Evolutionary conservation across 768 basidiomycete species (phyloP).

Genomic region (Tremella yokohamensis): DNA sequence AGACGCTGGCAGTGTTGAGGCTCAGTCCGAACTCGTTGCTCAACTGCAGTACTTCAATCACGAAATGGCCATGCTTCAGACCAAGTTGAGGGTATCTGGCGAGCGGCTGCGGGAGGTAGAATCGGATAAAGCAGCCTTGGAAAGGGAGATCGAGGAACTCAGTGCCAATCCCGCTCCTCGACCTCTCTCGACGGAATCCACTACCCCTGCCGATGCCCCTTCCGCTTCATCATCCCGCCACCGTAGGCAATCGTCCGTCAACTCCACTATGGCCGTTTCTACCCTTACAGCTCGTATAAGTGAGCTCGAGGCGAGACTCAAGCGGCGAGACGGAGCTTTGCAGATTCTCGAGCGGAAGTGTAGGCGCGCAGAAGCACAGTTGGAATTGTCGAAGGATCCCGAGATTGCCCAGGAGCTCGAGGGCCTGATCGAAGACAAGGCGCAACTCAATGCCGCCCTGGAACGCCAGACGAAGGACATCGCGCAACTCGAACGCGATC

Average conservation of each 20-base stretch:
- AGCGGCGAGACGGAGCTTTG: slow-evolving; percentile 1
- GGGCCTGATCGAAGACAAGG: not conserved
- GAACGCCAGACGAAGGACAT: not conserved
- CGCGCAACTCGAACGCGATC: not conserved
- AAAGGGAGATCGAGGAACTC: slow-evolving; percentile 1
- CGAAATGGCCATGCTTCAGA: slow-evolving; percentile 1
- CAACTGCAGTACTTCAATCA: not conserved
- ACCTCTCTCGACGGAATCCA: not conserved
- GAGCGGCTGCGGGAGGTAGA: slow-evolving; percentile 1
- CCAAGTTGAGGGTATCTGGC: not conserved
- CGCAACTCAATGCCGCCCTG: not conserved
- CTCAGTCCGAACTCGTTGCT: not conserved
- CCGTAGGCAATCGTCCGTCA: not conserved
- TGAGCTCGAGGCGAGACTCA: not conserved
- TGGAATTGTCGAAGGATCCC: not conserved
- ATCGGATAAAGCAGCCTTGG: not conserved
- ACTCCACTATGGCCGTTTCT: not conserved
- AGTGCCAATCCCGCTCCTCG: not conserved
- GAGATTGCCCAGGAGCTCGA: slow-evolving; percentile 4
- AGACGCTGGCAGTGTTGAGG: not conserved
- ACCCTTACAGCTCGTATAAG: not conserved
- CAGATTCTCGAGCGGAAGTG: not conserved
- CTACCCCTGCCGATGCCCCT: not conserved
- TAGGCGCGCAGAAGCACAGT: not conserved
- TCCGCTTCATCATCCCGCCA: not conserved